These are phyloP conservation scores for Pseudoscleropodium purum DNA, from an alignment of 225 moss, liverwort and hornwort genomes.

Conservation along the genomic window DNA sequence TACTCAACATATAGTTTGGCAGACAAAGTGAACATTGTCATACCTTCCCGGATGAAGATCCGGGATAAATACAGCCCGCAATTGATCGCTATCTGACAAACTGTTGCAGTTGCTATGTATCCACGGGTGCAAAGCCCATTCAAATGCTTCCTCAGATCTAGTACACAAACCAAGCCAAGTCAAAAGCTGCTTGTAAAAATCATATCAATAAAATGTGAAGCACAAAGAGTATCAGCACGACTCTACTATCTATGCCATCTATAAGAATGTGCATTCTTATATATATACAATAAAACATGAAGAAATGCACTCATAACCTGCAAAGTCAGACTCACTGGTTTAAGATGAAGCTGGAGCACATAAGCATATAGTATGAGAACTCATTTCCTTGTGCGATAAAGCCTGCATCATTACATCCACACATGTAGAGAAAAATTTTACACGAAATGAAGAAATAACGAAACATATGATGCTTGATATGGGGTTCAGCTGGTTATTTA, in stretches of 20 bases:
- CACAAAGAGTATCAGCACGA: not conserved
- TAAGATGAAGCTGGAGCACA: conserved; percentile 78
- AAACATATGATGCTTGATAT: not conserved
- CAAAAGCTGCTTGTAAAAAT: not conserved
- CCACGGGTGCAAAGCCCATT: conserved; percentile 71
- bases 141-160: conserved; percentile 54
- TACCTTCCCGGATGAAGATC: conserved; percentile 84
- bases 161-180: conserved; percentile 6
- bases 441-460: not conserved
- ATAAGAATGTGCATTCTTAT: not conserved
- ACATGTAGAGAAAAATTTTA: not conserved
- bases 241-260: not conserved
- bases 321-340: conserved; percentile 50
- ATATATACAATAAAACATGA: not conserved
- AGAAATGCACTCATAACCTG: not conserved
- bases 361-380: conserved; percentile 86
- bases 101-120: conserved; percentile 82
- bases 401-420: conserved; percentile 32
- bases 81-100: conserved; percentile 54
- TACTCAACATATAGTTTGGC: not conserved
- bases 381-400: conserved; percentile 78
- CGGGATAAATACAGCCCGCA: conserved; percentile 56
- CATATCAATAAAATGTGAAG: not conserved
- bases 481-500: not conserved
- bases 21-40: not conserved